Evolutionary conservation across 352 stramenopile species (phyloP), one percentile per base, ranked within the genome.

Genomic region (Globisporangium polare): DNA sequence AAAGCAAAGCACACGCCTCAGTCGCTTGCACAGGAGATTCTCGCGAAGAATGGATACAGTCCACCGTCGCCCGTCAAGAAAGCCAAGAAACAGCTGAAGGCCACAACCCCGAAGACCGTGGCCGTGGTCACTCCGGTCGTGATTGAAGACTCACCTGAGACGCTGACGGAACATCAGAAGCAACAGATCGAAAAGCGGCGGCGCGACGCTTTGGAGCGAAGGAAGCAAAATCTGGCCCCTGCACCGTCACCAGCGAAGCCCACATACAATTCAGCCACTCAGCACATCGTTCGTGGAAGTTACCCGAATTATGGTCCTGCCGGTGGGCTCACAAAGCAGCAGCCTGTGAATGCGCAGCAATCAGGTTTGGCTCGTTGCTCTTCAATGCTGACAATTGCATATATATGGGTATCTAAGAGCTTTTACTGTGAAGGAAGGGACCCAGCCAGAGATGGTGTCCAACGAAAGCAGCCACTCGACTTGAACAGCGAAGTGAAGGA

Each of bases 1-100:
- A 29, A 66, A 52, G 62, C 69, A 50, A 63, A 65, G 55, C 76
- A 92, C 54, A 90, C 82, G 18, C 80, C 82, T 7, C 75, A 86
- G 49, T 71, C 84, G 31, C 68, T 92, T 18, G 82, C 84, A 5
- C 65, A 77, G 10, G 79, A 89, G 2, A 80, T 93, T 20, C 62
- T 93, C 22, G 64, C 71, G 1, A 78, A 78, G 58, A 89, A 93
- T 50, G 84, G 84, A 6, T 88, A 90, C 55, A 12, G 58, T 2
- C 45, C 67, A 8, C 51, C 60, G 27, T 18, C 53, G 12, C 47
- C 58, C 26, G 31, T 4, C 6, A 39, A 37, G 27, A 8, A 27
- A 24, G 24, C 27, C n/a, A 20, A 20, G 10, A 37, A 54, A 42
- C 9, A 27, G 22, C 8, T 24, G 20, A n/a, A 50, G 8, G 13